Evolutionary conservation across 1,139 yeast genomes (phyloP), one percentile per base, ranked within the genome.

Genomic region (Suhomyces yuchorum): DNA sequence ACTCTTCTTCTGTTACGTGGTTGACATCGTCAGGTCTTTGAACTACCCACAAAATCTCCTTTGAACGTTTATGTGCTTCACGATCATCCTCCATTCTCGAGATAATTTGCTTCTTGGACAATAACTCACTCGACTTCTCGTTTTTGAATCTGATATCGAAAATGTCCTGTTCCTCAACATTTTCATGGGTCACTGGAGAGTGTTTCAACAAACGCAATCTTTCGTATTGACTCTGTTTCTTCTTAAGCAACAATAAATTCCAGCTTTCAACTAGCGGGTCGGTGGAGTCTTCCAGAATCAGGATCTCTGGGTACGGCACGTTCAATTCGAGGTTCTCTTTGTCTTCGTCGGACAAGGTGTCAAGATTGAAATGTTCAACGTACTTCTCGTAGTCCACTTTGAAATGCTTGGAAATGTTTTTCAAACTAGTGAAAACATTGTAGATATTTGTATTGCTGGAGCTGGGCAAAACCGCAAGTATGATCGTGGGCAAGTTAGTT

Each of bases 81-180:
- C 96, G 70, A 62, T 90, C 96, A 52, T 87, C 93, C 61, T 90
- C 96, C 82, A 90, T 87, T 51, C 96, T 71, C 35, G 80, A 72
- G n/a, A 87, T 62, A 12, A 87, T 82, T 55, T 85, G 86, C 42
- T 78, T 75, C 48, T 75, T 75, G 1, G 82, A 63, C 12, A 78
- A 60, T 42, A 65, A 56, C 34, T 63, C 57, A 38, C 63, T 53
- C 26, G 62, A 54, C 14, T 51, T 53, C 33, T 58, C 65, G 15
- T 59, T 62, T 42, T 63, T 63, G 2, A 61, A 65, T 40, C 68
- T 55, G n/a, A 65, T 46, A 43, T 60, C 58, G 54, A 75, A 75
- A 59, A 73, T 56, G 18, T 64, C 67, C 14, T 54, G 58, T 42
- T 63, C 67, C 2, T 65, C 67, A 40, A 57, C 68, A 2, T 60